A percentile compares a stretch with the other conserved stretches of the same genome.
These are phyloP conservation scores for Raddia guianensis DNA, from an alignment of 176 grass and related monocot species.

Conservation along the genomic window DNA sequence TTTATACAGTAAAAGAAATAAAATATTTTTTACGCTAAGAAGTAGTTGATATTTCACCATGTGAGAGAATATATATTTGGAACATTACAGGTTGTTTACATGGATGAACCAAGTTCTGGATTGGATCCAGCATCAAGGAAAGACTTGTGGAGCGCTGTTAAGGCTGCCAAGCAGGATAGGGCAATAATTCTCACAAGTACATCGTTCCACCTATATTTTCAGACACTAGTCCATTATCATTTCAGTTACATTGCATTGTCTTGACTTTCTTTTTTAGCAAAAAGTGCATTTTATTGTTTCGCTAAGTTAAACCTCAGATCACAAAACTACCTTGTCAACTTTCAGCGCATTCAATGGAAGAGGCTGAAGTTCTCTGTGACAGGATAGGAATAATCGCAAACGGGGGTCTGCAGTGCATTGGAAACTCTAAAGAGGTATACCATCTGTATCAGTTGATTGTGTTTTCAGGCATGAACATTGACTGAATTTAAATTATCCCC, in stretches of 20 bases:
- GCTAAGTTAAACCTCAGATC: background rate
- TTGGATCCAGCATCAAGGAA: slow-evolving; percentile 86
- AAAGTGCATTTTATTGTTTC: background rate
- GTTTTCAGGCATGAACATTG: background rate
- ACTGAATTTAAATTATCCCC: background rate
- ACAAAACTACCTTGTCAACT: background rate
- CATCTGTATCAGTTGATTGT: background rate
- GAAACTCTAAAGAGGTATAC: slow-evolving; percentile 57
- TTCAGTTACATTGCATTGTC: background rate
- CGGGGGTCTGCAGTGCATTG: slow-evolving; percentile 58
- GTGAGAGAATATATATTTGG: background rate
- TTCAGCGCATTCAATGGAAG: slow-evolving; percentile 82
- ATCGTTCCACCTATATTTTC: background rate
- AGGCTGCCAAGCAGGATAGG: slow-evolving; percentile 53
- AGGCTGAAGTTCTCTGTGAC: slow-evolving; percentile 67
- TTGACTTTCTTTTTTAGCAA: too few species aligned
- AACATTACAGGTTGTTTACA: slow-evolving; percentile 73
- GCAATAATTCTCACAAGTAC: slow-evolving; percentile 84
- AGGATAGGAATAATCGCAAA: slow-evolving; percentile 57
- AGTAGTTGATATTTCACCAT: background rate
- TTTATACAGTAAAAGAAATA: background rate
- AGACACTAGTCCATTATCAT: background rate
- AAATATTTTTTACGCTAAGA: too few species aligned
- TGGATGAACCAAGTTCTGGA: slow-evolving; percentile 94
- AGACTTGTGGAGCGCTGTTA: slow-evolving; percentile 67